Percentiles rank a stretch among this genome's conserved stretches.
Conservation (phyloP, 768 basidiomycete genomes). For the Phlegmacium glaucopus region DNA sequence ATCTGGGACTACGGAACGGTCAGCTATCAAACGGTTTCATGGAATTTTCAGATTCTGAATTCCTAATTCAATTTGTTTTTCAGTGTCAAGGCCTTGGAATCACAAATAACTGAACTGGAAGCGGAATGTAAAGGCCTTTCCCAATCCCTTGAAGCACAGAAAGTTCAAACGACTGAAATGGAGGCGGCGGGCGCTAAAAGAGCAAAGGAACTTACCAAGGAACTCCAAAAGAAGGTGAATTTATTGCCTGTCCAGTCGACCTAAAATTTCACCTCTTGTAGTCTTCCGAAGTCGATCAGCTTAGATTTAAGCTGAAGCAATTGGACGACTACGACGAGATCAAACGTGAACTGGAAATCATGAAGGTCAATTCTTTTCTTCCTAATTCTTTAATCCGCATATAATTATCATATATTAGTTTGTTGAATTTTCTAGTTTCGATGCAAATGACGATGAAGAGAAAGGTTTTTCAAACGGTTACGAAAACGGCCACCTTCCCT, state of each 20-base stretch:
- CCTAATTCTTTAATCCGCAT: background rate
- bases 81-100: slow-evolving; percentile 71
- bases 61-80: slow-evolving; percentile 2
- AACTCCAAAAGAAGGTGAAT: slow-evolving; percentile 53
- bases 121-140: slow-evolving; percentile 70
- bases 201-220: slow-evolving; percentile 57
- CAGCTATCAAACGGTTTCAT: slow-evolving; percentile 16
- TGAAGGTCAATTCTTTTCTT: slow-evolving; percentile 68
- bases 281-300: slow-evolving; percentile 62
- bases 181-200: slow-evolving; percentile 48
- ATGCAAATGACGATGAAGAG: slow-evolving; percentile 62
- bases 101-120: slow-evolving; percentile 74
- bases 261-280: slow-evolving; percentile 20
- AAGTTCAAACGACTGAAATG: slow-evolving; percentile 40
- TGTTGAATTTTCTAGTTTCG: slow-evolving; percentile 92
- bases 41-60: background rate
- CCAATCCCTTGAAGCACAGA: slow-evolving; percentile 61
- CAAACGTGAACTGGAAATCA: slow-evolving; percentile 96
- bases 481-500: slow-evolving; percentile 66
- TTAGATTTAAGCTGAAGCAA: slow-evolving; percentile 66
- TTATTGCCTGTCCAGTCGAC: background rate
- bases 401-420: slow-evolving; percentile 48
- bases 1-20: slow-evolving; percentile 69
- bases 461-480: slow-evolving; percentile 38
- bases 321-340: slow-evolving; percentile 93